Conservation (phyloP, 2,329 filamentous ascomycete genomes). For the Meredithiella fracta region DNA sequence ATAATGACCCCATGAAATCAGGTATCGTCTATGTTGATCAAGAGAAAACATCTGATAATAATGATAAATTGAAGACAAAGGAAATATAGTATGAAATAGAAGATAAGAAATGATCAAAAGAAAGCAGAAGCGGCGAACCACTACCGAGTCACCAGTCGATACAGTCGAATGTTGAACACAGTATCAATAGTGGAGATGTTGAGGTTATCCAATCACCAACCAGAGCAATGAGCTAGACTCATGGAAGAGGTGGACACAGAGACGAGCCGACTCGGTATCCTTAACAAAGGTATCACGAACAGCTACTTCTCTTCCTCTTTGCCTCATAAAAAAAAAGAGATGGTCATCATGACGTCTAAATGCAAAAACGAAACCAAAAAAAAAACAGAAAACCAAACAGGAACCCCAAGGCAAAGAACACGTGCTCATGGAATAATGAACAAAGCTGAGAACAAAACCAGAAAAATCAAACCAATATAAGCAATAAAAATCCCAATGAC, state of each 20-base stretch:
- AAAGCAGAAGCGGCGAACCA: background rate
- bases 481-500: background rate
- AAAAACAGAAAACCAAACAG: slow-evolving; percentile 2
- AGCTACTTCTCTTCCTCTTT: background rate
- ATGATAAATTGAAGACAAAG: slow-evolving; percentile 6
- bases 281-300: slow-evolving; percentile 3
- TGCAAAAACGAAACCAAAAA: slow-evolving; percentile 10
- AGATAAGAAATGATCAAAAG: slow-evolving; percentile 5
- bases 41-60: slow-evolving; percentile 2
- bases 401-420: slow-evolving; percentile 1
- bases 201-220: no score
- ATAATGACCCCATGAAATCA: background rate
- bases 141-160: background rate
- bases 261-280: background rate
- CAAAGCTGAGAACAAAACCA: background rate
- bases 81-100: background rate
- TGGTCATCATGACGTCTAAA: slow-evolving; percentile 14
- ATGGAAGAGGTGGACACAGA: background rate
- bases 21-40: slow-evolving; percentile 7
- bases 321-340: slow-evolving; percentile 1
- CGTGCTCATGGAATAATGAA: background rate
- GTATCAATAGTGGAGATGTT: background rate
- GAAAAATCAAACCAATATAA: background rate
- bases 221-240: background rate
- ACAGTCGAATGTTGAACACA: background rate